phyloP scores from a whole-genome alignment of 495 filamentous ascomycete species.

The Amphirosellinia nigrospora region DNA sequence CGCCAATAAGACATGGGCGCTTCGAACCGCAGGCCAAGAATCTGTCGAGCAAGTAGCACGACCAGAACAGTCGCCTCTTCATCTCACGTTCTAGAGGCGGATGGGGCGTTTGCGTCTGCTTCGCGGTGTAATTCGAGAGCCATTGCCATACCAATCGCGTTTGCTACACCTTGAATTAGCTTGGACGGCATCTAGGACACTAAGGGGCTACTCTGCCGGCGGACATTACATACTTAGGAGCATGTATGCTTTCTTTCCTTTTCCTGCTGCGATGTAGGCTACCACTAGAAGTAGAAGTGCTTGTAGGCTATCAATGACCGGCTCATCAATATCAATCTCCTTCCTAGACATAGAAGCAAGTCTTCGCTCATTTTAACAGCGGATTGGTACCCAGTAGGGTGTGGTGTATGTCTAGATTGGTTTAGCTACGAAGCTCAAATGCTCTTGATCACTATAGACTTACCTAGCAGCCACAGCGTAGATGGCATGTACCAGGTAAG shows the following conservation, averaged over 20 bases:
- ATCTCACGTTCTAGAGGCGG: constrained; percentile 70
- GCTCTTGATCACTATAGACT: constrained; percentile 29
- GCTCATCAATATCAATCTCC: constrained; percentile 78
- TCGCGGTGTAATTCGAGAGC: constrained; percentile 79
- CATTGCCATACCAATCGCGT: constrained; percentile 79
- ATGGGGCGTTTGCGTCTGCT: constrained; percentile 61
- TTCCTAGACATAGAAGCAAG: constrained; percentile 67
- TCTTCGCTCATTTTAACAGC: constrained; percentile 67
- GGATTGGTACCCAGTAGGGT: constrained; percentile 65
- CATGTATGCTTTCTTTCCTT: constrained; percentile 87
- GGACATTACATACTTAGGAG: constrained; percentile 64
- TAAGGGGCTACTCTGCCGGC: neutral
- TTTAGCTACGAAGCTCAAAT: constrained; percentile 17
- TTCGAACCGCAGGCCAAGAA: constrained; percentile 80
- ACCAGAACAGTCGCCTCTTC: constrained; percentile 79
- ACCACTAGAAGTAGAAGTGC: constrained; percentile 76
- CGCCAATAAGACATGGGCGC: constrained; percentile 75
- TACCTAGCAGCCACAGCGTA: constrained; percentile 75
- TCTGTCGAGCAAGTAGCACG: constrained; percentile 81
- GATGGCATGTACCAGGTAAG: constrained; percentile 70
- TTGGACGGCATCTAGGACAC: neutral
- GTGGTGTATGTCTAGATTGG: constrained; percentile 63
- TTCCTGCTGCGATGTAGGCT: constrained; percentile 75
- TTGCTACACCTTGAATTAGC: constrained; percentile 56
- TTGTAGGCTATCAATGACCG: constrained; percentile 76